phyloP scores from a whole-genome alignment of 805 yeast genomes.

The Pichia occidentalis region DNA sequence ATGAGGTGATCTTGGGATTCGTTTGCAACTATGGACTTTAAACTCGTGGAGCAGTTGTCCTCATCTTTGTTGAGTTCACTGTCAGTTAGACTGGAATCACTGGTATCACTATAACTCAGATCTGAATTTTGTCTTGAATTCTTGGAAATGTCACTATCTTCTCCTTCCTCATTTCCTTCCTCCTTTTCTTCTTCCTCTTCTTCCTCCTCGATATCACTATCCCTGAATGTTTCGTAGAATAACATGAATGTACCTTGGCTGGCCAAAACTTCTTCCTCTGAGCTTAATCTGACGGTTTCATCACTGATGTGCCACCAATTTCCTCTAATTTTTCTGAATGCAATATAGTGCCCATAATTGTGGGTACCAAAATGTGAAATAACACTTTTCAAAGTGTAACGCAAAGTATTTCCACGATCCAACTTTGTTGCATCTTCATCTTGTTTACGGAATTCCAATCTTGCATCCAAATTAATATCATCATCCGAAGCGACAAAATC shows the following conservation, averaged over 20 bases:
- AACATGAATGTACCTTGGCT: constrained; percentile 90
- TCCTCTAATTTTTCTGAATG: constrained; percentile 74
- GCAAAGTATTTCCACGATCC: constrained; percentile 23
- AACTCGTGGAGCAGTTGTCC: background rate
- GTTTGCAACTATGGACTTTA: background rate
- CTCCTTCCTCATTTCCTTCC: constrained; percentile 16
- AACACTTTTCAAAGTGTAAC: constrained; percentile 74
- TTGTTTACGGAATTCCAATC: constrained; percentile 63
- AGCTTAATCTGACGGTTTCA: constrained; percentile 74
- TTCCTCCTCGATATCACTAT: constrained; percentile 29
- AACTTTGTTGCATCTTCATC: constrained; percentile 31
- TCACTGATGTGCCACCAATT: constrained; percentile 96
- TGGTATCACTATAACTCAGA: constrained; percentile 5
- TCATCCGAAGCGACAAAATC: constrained; percentile 63
- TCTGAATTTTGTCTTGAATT: constrained; percentile 5
- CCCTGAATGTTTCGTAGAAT: constrained; percentile 58
- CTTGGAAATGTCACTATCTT: constrained; percentile 2
- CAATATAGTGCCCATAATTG: constrained; percentile 95
- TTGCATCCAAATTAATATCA: constrained; percentile 74
- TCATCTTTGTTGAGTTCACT: background rate
- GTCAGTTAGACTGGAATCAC: constrained; percentile 6
- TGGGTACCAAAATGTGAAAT: constrained; percentile 94
- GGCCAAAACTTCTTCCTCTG: constrained; percentile 70
- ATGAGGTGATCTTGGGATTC: constrained; percentile 5
- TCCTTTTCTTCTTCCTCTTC: constrained; percentile 32